Evolutionary conservation across 2,329 filamentous ascomycete species (phyloP).

Genomic region (Zalaria obscura): DNA sequence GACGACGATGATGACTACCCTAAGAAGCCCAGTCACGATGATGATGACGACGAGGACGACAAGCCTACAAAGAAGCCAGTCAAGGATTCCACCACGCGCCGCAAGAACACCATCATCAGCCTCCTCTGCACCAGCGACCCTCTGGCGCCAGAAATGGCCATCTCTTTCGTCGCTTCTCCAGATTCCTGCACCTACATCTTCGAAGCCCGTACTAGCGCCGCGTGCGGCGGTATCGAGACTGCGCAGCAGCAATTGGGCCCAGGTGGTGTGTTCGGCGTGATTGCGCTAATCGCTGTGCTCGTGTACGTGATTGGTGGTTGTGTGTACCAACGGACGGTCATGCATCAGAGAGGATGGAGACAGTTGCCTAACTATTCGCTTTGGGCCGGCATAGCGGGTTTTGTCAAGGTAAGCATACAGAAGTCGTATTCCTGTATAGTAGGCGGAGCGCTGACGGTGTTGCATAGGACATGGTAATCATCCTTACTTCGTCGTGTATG

Average conservation of each 20-base stretch:
- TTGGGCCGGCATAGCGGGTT: slow-evolving; percentile 78
- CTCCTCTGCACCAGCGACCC: slow-evolving; percentile 86
- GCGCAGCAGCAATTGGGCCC: slow-evolving; percentile 47
- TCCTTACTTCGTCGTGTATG: slow-evolving; percentile 54
- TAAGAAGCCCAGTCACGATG: slow-evolving; percentile 16
- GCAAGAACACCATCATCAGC: slow-evolving; percentile 76
- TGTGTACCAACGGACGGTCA: slow-evolving; percentile 88
- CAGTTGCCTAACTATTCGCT: slow-evolving; percentile 89
- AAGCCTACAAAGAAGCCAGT: slow-evolving; percentile 9
- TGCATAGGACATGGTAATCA: slow-evolving; percentile 44
- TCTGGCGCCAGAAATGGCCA: slow-evolving; percentile 47
- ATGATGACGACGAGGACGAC: slow-evolving; percentile 12
- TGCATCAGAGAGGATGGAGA: slow-evolving; percentile 87
- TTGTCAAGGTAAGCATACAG: slow-evolving; percentile 57
- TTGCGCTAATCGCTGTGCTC: slow-evolving; percentile 59
- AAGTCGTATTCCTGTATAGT: too few species aligned
- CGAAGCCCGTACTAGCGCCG: slow-evolving; percentile 73
- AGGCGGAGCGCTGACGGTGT: too few species aligned
- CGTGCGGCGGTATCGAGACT: slow-evolving; percentile 58
- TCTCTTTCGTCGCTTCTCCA: slow-evolving; percentile 69
- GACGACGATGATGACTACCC: slow-evolving; percentile 19
- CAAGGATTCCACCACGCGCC: slow-evolving; percentile 40
- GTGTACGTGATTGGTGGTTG: slow-evolving; percentile 88
- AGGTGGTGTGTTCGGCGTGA: slow-evolving; percentile 75
- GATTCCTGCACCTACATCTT: slow-evolving; percentile 95